phyloP scores from a whole-genome alignment of 2,329 filamentous ascomycete genomes.

The Parastagonospora nodorum region DNA sequence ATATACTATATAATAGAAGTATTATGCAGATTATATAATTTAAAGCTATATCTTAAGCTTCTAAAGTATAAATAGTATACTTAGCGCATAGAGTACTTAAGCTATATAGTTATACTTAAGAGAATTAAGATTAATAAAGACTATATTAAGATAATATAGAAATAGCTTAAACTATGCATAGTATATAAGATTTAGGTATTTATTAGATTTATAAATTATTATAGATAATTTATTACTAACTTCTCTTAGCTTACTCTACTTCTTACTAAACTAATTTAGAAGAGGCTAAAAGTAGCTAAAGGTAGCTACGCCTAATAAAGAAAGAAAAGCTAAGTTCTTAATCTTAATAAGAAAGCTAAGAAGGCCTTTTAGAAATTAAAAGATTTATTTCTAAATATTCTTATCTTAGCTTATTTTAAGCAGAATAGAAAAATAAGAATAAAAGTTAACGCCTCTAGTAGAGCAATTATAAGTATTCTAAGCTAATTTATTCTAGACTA shows the following conservation, averaged over 20 bases:
- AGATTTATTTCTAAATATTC: neutral
- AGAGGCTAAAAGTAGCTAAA: neutral
- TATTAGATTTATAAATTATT: slow-evolving; percentile 10
- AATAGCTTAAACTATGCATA: slow-evolving; percentile 2
- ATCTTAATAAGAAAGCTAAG: neutral
- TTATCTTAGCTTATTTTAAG: neutral
- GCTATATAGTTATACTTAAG: slow-evolving; percentile 1
- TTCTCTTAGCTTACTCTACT: neutral
- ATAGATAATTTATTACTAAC: neutral
- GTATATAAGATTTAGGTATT: slow-evolving; percentile 3
- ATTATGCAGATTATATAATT: too few relatives aligned
- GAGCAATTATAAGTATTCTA: neutral
- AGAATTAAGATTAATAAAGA: neutral
- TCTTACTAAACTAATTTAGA: neutral
- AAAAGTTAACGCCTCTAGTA: neutral
- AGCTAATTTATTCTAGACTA: neutral
- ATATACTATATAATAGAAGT: too few relatives aligned
- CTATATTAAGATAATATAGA: slow-evolving; percentile 3
- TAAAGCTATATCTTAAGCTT: too few relatives aligned
- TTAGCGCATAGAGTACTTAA: slow-evolving; percentile 1
- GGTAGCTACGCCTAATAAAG: neutral
- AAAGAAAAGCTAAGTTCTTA: neutral
- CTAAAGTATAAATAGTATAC: slow-evolving; percentile 8
- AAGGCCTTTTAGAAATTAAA: slow-evolving; percentile 2
- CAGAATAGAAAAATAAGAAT: neutral